Percentiles rank a stretch among this genome's conserved stretches.
Evolutionary conservation across 2,329 filamentous ascomycete genomes (phyloP).

Genomic region (Amesomyces nigricolor): DNA sequence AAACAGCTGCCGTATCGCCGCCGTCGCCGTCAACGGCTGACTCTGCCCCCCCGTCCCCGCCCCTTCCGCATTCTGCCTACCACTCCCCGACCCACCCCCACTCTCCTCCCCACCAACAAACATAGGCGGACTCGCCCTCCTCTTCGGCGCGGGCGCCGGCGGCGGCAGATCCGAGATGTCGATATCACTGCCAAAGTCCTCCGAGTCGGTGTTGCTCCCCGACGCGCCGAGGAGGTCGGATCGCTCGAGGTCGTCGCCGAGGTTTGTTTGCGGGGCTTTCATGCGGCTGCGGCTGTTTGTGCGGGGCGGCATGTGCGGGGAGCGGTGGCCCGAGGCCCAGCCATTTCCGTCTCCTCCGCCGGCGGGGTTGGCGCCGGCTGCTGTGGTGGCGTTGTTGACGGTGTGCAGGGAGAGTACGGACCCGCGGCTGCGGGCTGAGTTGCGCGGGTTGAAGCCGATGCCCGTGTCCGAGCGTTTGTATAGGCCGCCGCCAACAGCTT

Average conservation of each 20-base stretch:
- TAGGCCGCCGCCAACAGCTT: slow-evolving; percentile 67
- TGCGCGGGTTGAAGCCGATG: slow-evolving; percentile 71
- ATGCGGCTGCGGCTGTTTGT: slow-evolving; percentile 49
- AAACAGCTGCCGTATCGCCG: slow-evolving; percentile 74
- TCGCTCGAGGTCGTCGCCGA: slow-evolving; percentile 47
- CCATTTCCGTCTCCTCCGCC: slow-evolving; percentile 33
- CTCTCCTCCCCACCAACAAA: slow-evolving; percentile 29
- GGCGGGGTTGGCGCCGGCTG: background rate
- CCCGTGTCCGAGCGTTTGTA: slow-evolving; percentile 72
- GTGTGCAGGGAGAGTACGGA: slow-evolving; percentile 52
- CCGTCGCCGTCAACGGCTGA: slow-evolving; percentile 60
- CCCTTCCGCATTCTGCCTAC: slow-evolving; percentile 20
- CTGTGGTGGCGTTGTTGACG: slow-evolving; percentile 35
- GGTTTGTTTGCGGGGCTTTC: slow-evolving; percentile 36
- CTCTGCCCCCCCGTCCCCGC: slow-evolving; percentile 12
- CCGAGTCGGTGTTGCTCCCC: slow-evolving; percentile 48
- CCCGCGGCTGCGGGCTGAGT: slow-evolving; percentile 47
- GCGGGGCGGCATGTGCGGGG: slow-evolving; percentile 39
- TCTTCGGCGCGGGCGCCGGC: slow-evolving; percentile 43
- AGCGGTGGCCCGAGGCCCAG: slow-evolving; percentile 51
- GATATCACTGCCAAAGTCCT: slow-evolving; percentile 54
- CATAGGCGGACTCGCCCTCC: slow-evolving; percentile 35
- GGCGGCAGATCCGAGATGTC: slow-evolving; percentile 63
- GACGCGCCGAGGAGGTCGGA: slow-evolving; percentile 49
- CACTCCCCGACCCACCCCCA: slow-evolving; percentile 12